phyloP scores from a whole-genome alignment of 176 grass and related monocot genomes.

The Carex kokanica region DNA sequence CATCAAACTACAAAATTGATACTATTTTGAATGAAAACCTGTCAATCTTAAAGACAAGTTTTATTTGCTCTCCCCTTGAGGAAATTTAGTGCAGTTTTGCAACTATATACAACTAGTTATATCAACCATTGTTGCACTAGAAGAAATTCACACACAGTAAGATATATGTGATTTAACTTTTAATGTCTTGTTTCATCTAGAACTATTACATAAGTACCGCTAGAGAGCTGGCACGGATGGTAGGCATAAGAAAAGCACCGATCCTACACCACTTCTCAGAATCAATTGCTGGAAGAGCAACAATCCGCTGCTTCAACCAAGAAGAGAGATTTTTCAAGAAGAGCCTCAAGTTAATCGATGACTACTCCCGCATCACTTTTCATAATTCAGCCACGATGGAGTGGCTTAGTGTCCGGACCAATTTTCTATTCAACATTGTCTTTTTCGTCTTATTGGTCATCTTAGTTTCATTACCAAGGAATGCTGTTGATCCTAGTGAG shows the following conservation, averaged over 20 bases:
- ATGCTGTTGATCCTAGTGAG: slow-evolving; percentile 78
- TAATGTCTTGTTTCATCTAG: slow-evolving; percentile 32
- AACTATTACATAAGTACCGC: slow-evolving; percentile 80
- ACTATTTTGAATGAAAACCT: slow-evolving; percentile 4
- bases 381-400: slow-evolving; percentile 87
- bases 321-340: slow-evolving; percentile 55
- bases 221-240: slow-evolving; percentile 85
- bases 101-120: neutral
- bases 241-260: slow-evolving; percentile 83
- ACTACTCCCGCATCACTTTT: slow-evolving; percentile 81
- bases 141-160: slow-evolving; percentile 23
- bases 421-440: slow-evolving; percentile 84
- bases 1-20: slow-evolving; percentile 3
- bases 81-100: neutral
- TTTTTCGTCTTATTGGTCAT: slow-evolving; percentile 69
- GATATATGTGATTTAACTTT: neutral
- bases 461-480: slow-evolving; percentile 57
- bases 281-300: slow-evolving; percentile 65
- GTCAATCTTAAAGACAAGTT: neutral
- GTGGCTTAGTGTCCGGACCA: slow-evolving; percentile 83
- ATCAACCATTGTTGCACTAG: neutral
- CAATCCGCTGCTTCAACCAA: slow-evolving; percentile 85
- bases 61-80: neutral
- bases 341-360: slow-evolving; percentile 57
- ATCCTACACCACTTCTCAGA: slow-evolving; percentile 88